Evolutionary conservation across 495 filamentous ascomycete species (phyloP), one percentile per base, ranked within the genome.

Genomic region (Pyrenopolyporus hunteri): DNA sequence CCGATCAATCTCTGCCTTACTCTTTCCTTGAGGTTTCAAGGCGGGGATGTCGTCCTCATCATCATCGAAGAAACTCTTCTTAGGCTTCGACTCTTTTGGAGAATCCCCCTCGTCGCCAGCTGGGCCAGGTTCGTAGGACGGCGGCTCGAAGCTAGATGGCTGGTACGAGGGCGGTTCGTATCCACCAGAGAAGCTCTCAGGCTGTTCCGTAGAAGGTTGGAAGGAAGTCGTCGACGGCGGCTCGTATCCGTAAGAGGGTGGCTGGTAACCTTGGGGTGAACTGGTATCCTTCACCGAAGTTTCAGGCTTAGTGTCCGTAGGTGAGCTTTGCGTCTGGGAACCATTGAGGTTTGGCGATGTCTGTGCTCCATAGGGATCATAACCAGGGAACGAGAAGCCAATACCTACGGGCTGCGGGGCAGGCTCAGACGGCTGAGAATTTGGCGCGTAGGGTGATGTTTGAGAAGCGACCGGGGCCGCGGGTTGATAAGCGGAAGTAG

Each of bases 21-120:
- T 72, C 71, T 84, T 83, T 37, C 71, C 77, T 19, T 70, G 43
- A 6, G 73, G 28, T 45, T 66, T 77, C 3, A 74, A 43, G 7
- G 52, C 52, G 2, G 77, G 71, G 36, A 83, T 71, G 36, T 82
- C 77, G 63, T 88, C 86, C 16, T 87, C 85, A 17, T 93, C 89
- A 32, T 89, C 88, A 72, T 91, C 87, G 82, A 93, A 86, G 57
- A 89, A 86, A n/a, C 82, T 83, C 69, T 89, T 91, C 74, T 90
- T 94, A 1, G 81, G 80, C 52, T 79, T 80, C 0, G 63, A 67
- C 48, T 85, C 81, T 14, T 80, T 54, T 2, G 31, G 22, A 11
- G 48, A 55, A 16, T 42, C 79, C 20, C 82, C 79, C 1, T 70
- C 70, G 6, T 78, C 71, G 6, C 75, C 67, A 19, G 76, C 76